Evolutionary conservation across 768 basidiomycete species (phyloP).

Genomic region (Xerocomellus dryophilus): DNA sequence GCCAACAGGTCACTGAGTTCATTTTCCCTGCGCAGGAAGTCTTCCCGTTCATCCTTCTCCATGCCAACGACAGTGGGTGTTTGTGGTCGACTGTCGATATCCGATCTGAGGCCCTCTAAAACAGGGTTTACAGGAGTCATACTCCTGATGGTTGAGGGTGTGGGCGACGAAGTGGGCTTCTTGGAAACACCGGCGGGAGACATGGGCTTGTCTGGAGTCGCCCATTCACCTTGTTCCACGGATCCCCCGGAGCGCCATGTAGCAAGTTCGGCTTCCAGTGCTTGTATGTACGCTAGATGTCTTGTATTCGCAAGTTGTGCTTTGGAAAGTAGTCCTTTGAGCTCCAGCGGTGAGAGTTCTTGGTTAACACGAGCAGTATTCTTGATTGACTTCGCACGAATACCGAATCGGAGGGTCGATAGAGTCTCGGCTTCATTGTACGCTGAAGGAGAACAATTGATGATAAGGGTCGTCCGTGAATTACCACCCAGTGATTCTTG

Average conservation of each 20-base stretch:
- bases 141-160: conserved; percentile 64
- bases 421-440: conserved; percentile 98
- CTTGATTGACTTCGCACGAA: conserved; percentile 99
- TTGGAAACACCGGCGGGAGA: conserved; percentile 44
- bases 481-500: conserved; percentile 98
- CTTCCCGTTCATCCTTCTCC: conserved; percentile 96
- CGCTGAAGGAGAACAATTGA: conserved; percentile 97
- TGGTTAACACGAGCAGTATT: conserved; percentile 98
- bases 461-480: conserved; percentile 94
- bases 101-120: conserved; percentile 67
- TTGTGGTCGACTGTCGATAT: conserved; percentile 81
- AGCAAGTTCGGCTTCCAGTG: conserved; percentile 86
- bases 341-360: conserved; percentile 92
- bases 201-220: conserved; percentile 57
- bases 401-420: conserved; percentile 97
- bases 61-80: conserved; percentile 86
- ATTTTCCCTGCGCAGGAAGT: conserved; percentile 94
- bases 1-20: conserved; percentile 91
- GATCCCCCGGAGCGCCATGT: conserved; percentile 85
- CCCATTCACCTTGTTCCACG: conserved; percentile 85
- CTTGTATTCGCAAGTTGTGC: conserved; percentile 82
- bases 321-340: conserved; percentile 88
- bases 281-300: conserved; percentile 81
- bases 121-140: conserved; percentile 74
- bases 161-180: conserved; percentile 52